A percentile compares a stretch with the other conserved stretches of the same genome.
Evolutionary conservation across 2,329 filamentous ascomycete species (phyloP).

Genomic region (Colletotrichum sp.): DNA sequence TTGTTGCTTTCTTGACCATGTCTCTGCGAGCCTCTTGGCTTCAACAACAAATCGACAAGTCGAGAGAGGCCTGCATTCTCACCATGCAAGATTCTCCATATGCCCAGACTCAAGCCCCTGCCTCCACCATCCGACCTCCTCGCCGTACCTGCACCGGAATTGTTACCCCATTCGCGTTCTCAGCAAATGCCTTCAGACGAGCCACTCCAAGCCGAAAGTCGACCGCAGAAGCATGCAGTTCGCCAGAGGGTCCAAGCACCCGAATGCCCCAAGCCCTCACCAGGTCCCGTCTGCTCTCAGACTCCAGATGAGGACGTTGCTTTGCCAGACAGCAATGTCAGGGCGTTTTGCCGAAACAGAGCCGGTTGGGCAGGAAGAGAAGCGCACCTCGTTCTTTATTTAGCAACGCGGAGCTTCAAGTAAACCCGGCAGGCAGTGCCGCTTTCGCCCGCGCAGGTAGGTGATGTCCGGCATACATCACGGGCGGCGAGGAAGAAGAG

Average conservation of each 20-base stretch:
- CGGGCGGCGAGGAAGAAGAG: background rate
- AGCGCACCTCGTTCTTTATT: background rate
- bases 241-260: background rate
- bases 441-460: background rate
- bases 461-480: background rate
- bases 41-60: background rate
- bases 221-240: background rate
- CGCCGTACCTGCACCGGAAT: background rate
- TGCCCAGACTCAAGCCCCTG: background rate
- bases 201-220: background rate
- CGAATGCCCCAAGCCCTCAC: background rate
- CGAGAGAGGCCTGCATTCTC: background rate
- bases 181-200: background rate
- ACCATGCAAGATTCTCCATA: background rate
- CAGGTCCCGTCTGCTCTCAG: background rate
- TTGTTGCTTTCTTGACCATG: background rate
- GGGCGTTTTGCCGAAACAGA: background rate
- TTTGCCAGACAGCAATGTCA: background rate
- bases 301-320: background rate
- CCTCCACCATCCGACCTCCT: background rate
- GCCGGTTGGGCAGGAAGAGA: background rate
- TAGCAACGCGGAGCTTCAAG: background rate
- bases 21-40: background rate
- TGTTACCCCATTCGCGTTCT: background rate
- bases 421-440: background rate